These are phyloP conservation scores for Cercospora citrullina DNA, from an alignment of 2,329 filamentous ascomycete genomes.

Conservation along the genomic window DNA sequence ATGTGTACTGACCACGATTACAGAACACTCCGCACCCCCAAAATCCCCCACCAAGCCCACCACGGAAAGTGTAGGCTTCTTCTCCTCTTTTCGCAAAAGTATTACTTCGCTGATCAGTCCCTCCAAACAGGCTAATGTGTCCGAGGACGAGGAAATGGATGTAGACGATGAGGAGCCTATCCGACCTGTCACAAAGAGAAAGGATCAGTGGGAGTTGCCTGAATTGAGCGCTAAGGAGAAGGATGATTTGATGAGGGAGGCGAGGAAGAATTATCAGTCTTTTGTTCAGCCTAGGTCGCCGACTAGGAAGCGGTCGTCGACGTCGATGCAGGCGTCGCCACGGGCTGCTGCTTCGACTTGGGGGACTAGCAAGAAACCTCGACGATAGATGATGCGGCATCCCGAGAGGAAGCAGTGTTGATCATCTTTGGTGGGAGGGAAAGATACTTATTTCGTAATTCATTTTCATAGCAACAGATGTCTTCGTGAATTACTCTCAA, in stretches of 20 bases:
- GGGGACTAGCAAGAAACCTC: not conserved
- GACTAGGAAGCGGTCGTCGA: not conserved
- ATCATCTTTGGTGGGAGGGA: too few species aligned
- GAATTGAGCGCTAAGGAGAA: not conserved
- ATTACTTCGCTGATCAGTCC: not conserved
- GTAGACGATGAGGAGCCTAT: not conserved
- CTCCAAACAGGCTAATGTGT: not conserved
- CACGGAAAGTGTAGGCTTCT: not conserved
- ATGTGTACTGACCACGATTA: too few species aligned
- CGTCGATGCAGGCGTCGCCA: not conserved
- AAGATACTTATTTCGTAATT: not conserved
- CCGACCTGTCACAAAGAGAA: not conserved
- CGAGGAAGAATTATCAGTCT: not conserved
- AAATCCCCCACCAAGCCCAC: not conserved
- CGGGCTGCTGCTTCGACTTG: not conserved
- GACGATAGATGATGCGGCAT: not conserved
- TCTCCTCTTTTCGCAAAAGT: not conserved
- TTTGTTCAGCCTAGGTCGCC: not conserved
- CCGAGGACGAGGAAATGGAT: not conserved
- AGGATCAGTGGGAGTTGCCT: conserved; percentile 7
- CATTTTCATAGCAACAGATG: not conserved
- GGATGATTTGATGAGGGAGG: not conserved
- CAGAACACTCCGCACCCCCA: not conserved
- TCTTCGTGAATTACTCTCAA: not conserved
- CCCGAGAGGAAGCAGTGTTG: too few species aligned